Evolutionary conservation across 768 basidiomycete genomes (phyloP), one percentile per base, ranked within the genome.

Genomic region (Dacryopinax spathularia): DNA sequence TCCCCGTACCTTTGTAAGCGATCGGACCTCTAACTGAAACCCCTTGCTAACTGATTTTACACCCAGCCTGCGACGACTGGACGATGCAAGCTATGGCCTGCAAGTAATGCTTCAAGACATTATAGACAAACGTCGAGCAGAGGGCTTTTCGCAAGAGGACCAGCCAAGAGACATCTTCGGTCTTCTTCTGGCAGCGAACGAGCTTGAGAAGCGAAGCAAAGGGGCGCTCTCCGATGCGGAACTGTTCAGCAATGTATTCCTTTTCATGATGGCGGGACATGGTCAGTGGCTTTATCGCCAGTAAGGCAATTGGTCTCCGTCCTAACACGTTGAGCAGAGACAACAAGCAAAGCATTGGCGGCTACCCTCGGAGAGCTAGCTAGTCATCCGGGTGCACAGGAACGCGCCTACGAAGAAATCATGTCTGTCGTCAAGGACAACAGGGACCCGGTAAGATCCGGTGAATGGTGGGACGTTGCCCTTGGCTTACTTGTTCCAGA

Each of bases 281-380:
- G 68, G 66, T 67, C 29, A 66, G 27, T 27, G 15, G 7, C 34
- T 39, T n/a, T 31, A n/a, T n/a, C n/a, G n/a, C n/a, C 12, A 20
- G 59, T 29, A 25, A 16, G 44, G 18, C 12, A n/a, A 39, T 31
- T 60, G 6, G n/a, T 4, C 2, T 29, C 34, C 22, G 2, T 25
- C 25, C 56, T 39, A 15, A 65, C n/a, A 48, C 29, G 20, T 9
- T 44, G 15, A 27, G 15, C 65, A 75, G 74, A 77, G 60, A 76
- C 75, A 0, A 77, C 73, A 3, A 67, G 74, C 20, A 68, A 71
- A 18, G 71, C 67, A 10, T 65, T 77, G 29, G 72, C 73, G 18
- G 74, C 73, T 1, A 72, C 73, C 2, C 66, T 75, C 35, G 76
- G 69, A 0, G 69, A 69, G 60, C 68, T 75, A 15, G 71, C 74